Base-by-base conservation (phyloP, 371 early-diverging fungal genomes). In the Vairimorpha apis region DNA sequence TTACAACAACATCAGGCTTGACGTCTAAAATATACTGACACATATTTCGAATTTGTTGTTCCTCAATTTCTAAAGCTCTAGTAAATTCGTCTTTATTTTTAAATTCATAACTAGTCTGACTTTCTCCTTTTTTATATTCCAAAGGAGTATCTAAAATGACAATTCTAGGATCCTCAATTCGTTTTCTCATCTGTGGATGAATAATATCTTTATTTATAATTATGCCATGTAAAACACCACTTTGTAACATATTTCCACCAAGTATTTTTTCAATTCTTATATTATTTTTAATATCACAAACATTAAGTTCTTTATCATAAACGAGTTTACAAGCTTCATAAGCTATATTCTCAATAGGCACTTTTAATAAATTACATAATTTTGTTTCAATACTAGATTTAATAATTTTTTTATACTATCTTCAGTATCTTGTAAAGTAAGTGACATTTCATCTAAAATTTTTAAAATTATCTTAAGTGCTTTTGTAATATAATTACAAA, bases 71-170 rank as follows among this genome's bases (percentile, higher is more conserved):
- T 79, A 97, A 86, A 56, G 96, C 88, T 49, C 93, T 87, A 70
- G 89, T 87, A 93, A 96, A 98, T 83, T 94, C 94, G 35, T 89
- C 87, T 80, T 93, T 92, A 79, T 93, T 91, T 74, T 90, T 88
- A 74, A 99, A 91, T 85, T 98, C 97, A 78, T 95, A 92, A 83
- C 91, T 91, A 59, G 97, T 97, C 85, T 96, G 95, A 55, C 93
- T 93, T 85, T 97, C 99, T 67, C 97, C 96, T 88, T 99, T 99
- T 86, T 97, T 96, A 88, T 99, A 99, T 85, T 98, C 99, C 59
- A 99, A 87, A 32, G 97, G 95, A 81, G 95, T 95, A 86, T 98
- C 98, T 69, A 99, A 85, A 69, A 98, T 86, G 14, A 98, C 85
- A 76, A 99, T 88, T 71, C 95, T 89, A 21, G 99, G 97, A 84